Conservation (phyloP, 83 land plant species). For the Thuja plicata region DNA sequence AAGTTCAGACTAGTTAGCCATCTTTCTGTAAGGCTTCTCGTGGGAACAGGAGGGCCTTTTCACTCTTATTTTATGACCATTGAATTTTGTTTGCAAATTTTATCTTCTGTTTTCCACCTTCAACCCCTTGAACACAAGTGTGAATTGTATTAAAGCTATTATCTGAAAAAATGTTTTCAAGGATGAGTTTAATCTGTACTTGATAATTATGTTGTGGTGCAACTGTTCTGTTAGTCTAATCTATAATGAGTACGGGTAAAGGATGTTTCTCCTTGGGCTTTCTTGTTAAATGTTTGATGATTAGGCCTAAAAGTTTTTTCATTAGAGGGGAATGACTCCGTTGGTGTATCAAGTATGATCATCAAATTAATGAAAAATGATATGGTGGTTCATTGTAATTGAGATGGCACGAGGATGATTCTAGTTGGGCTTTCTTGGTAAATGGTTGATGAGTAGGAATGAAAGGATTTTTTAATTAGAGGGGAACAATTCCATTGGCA, state of each 20-base stretch:
- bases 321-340: background rate
- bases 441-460: background rate
- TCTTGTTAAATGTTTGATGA: no score
- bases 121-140: background rate
- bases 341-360: background rate
- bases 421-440: no score
- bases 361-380: background rate
- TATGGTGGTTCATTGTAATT: background rate
- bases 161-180: no score
- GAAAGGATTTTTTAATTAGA: background rate
- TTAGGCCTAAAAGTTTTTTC: background rate
- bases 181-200: background rate
- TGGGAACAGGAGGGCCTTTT: no score
- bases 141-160: no score
- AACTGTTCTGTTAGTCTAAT: no score
- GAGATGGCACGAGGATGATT: background rate
- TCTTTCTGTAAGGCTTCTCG: background rate
- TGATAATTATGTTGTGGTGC: background rate
- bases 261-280: no score
- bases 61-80: background rate
- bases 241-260: no score
- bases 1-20: background rate
- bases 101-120: background rate
- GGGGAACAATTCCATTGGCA: background rate
- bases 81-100: background rate